Evolutionary conservation across 768 basidiomycete species (phyloP), one percentile per base, ranked within the genome.

Genomic region (Termitomyces sp.): DNA sequence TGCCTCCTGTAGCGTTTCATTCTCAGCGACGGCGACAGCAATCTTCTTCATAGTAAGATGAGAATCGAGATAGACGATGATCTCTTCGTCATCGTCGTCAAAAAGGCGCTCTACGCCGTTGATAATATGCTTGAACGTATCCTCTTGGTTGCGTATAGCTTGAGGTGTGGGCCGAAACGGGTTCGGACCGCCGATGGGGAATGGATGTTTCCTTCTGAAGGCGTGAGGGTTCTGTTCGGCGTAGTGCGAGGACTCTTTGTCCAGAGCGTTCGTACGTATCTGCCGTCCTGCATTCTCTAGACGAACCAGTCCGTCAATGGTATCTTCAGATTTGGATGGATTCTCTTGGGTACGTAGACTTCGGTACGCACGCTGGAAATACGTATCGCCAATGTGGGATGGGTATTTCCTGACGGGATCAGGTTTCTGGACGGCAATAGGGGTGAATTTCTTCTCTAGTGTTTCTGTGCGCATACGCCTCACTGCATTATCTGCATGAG

Each of bases 71-170:
- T 50, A 54, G n/a, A 50, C 26, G 19, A 53, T 49, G 30, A 45
- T 53, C 2, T 60, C 59, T 15, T 56, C 51, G 10, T 60, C 55
- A 3, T 56, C 49, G 19, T 51, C 51, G 3, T 51, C 44, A 14
- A 59, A 10, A 6, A 55, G 58, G 23, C 23, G 48, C 28, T 55
- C 50, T 8, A 59, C 8, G 38, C 26, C 19, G 2, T 3, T 6
- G 3, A 59, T 44, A 14, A 55, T n/a, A 17, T 31, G 23, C 31
- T 7, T 33, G 12, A 31, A 9, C 7, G 31, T 12, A 6, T 31
- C 19, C 14, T 21, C 47, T 8, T 28, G 50, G 10, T 47, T 42
- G 9, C 19, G 8, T 31, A 31, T 15, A 23, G 21, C 17, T 37
- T 37, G 8, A 7, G 33, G 33, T 11, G 14, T 21, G 7, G 19